Base-by-base conservation (phyloP, 2,329 filamentous ascomycete genomes). In the Scortechinia acanthostroma region DNA sequence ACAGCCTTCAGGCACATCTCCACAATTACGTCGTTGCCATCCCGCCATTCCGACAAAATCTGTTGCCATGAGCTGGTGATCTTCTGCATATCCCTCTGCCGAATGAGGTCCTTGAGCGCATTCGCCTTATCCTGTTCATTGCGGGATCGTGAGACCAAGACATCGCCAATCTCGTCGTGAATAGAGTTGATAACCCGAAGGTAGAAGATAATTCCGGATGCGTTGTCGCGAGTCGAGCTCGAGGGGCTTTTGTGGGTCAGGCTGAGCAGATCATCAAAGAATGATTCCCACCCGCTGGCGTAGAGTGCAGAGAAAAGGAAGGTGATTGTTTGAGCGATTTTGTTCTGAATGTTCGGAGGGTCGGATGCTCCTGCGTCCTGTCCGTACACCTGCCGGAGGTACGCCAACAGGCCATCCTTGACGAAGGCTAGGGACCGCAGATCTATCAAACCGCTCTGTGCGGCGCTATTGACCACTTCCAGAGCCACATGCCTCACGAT, bases 121-220 rank as follows among this genome's bases (percentile, higher is more conserved):
- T 83, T 89, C 60, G 95, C 94, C 50, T 87, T 83, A 63, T 89
- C 91, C 53, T 86, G 80, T 58, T 97, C 90, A 46, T 77, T 78
- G 40, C 77, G 79, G 44, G 89, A 83, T 30, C 91, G 80, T 42
- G 85, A 81, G 45, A 97, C 76, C 51, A 97, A 75, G 54, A 93
- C 83, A 66, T 98, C 93, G 51, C 91, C 93, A 57, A 98, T 96
- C 64, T 98, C 93, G 56, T 98, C 93, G 58, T 98, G 93, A 42
- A 98, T 84, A 23, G 91, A 93, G 52, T 84, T 79, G 42, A 97
- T 75, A 51, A 96, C 81, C 44, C 91, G 86, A 46, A 98, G 76
- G 65, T 96, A 97, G 54, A 98, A 80, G 23, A 91, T 71, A 42
- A 93, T 86, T 3, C 88, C 91, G 1, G 76, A 62, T 28, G 80